Evolutionary conservation across 2,329 filamentous ascomycete genomes (phyloP).

Genomic region (Pseudonectria foliicola): DNA sequence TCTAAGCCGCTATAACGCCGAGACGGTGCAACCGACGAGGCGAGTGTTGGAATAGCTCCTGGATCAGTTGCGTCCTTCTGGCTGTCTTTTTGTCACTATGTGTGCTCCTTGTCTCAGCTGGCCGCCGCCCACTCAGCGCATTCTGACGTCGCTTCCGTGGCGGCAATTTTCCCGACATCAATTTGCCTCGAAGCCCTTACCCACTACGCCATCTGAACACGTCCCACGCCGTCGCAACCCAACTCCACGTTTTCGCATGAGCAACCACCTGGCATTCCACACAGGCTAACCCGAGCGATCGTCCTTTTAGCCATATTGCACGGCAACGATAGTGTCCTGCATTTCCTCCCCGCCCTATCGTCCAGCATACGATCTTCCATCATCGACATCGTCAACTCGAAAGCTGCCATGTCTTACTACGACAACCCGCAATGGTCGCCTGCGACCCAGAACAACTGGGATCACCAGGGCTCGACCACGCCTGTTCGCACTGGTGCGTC

Average conservation of each 20-base stretch:
- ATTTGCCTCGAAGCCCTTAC: slow-evolving; percentile 6
- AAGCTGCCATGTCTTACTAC: slow-evolving; percentile 37
- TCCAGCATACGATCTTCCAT: slow-evolving; percentile 10
- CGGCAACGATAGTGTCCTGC: not conserved
- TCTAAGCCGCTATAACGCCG: too few relatives aligned
- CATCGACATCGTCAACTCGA: slow-evolving; percentile 8
- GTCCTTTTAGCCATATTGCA: too few relatives aligned
- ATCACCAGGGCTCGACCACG: slow-evolving; percentile 36
- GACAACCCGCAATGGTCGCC: slow-evolving; percentile 36
- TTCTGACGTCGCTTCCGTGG: slow-evolving; percentile 13
- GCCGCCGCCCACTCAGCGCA: slow-evolving; percentile 14
- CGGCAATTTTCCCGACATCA: slow-evolving; percentile 17
- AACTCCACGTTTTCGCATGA: not conserved
- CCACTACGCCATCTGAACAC: slow-evolving; percentile 8
- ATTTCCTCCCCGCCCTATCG: slow-evolving; percentile 4
- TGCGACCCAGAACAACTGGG: slow-evolving; percentile 35
- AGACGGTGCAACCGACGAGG: too few relatives aligned
- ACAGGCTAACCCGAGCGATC: too few relatives aligned
- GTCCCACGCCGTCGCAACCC: slow-evolving; percentile 7
- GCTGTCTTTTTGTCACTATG: too few relatives aligned
- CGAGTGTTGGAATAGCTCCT: too few relatives aligned
- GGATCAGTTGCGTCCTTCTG: too few relatives aligned
- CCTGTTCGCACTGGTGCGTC: slow-evolving; percentile 33
- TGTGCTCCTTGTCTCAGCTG: slow-evolving; percentile 12
- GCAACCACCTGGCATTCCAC: too few relatives aligned